Base-by-base conservation (phyloP, 352 stramenopile species). In the Pythium folliculosum region DNA sequence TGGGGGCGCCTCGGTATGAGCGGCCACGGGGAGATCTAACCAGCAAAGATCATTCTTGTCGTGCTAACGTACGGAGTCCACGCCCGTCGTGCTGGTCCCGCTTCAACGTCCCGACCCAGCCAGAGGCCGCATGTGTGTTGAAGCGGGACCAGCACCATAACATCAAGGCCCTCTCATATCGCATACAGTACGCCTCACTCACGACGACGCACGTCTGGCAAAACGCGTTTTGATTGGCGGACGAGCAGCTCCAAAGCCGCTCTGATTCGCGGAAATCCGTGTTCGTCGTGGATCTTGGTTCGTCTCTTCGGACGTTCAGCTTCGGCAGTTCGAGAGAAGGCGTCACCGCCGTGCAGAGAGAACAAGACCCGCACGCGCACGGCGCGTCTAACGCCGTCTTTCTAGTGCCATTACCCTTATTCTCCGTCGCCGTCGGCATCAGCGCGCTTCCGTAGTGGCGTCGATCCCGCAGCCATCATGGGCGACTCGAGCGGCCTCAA, bases 401-500 rank as follows among this genome's bases (percentile, higher is more conserved):
- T 5, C 27, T 32, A 32, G 2, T 6, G 5, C 5, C 27, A 32
- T 32, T 32, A 2, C 5, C 27, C 27, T 32, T 32, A 32, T 40
- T 16, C 35, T 40, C 35, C 35, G 8, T 40, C 35, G 1, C 12
- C 35, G 10, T 13, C 35, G 4, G 8, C 35, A 40, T 40, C 35
- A 40, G 35, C 35, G 12, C 35, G 12, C 35, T 14, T 10, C 35
- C 35, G 8, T 7, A 40, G 1, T 40, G 40, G 40, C 40, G 40
- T 47, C 14, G 40, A 19, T n/a, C 14, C 5, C 14, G 14, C 17
- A 19, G 40, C 40, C 40, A 43, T 17, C 40, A 63, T 63, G 56
- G 10, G 38, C 27, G 43, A 49, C 27, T 54, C 56, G 6, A 21
- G 6, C 23, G 54, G 37, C n/a, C 88, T 92, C 75, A 69, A 84